These are phyloP conservation scores for Schrenkiella parvula DNA, from an alignment of 345 rosid species.

Conservation along the genomic window DNA sequence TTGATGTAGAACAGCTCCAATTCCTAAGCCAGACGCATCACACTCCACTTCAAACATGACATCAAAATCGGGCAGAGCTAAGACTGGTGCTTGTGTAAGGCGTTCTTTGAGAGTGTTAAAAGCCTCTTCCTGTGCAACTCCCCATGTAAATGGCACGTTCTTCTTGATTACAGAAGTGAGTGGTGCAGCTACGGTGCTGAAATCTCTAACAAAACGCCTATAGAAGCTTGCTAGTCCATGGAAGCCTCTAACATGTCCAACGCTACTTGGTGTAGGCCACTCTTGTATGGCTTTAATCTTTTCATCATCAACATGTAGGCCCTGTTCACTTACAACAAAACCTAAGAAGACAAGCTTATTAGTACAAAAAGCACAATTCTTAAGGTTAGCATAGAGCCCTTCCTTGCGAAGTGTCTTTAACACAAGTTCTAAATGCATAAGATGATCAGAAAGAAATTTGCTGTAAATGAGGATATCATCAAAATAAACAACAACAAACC, in stretches of 20 bases:
- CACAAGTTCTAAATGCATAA: too few species aligned
- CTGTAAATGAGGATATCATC: background rate
- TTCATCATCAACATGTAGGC: background rate
- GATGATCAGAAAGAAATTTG: background rate
- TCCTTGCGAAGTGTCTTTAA: background rate
- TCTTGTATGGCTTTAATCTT: background rate
- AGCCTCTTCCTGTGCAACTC: background rate
- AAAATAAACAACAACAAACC: background rate
- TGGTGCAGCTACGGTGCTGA: background rate
- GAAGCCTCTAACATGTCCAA: background rate
- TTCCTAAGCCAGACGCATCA: too few species aligned
- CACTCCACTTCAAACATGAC: too few species aligned
- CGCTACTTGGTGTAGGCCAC: background rate
- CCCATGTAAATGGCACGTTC: background rate
- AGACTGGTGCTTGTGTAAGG: background rate
- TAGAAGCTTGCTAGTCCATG: background rate
- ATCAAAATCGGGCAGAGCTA: too few species aligned
- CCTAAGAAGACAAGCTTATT: too few species aligned
- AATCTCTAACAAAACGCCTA: background rate
- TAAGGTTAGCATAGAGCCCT: too few species aligned
- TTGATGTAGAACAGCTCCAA: too few species aligned
- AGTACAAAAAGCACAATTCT: too few species aligned
- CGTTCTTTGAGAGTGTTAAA: background rate
- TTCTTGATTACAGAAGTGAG: background rate
- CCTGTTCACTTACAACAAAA: too few species aligned